Evolutionary conservation across 108 stramenopile genomes (phyloP), one percentile per base, ranked within the genome.

Genomic region (Ochromonas danica): DNA sequence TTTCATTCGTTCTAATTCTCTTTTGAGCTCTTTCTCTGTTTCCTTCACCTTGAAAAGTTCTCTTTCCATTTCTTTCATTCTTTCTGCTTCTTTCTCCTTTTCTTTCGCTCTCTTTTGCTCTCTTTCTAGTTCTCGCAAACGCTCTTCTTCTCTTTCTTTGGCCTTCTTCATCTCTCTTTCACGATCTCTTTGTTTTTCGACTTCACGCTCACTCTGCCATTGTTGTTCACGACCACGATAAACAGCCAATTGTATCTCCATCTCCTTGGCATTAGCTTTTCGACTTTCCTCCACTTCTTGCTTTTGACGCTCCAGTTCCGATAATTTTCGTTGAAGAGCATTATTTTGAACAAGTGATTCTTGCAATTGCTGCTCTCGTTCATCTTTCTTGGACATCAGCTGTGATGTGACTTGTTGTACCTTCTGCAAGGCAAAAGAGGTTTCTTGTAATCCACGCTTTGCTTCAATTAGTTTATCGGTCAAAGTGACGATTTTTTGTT

Each of bases 281-380:
- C n/a, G n/a, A n/a, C n/a, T n/a, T n/a, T 51, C 45, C 6, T 51
- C 45, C 22, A 51, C 45, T 51, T 6, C 45, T 14, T 51, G 25
- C 6, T 3, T 33, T 28, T 67, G 17, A 3, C 6, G 6, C 31
- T 67, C 63, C 31, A 67, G 31, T 36, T 67, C 63, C 17, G 30
- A 6, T 28, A 67, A 14, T 36, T 67, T 67, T 6, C 17, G 63
- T 25, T 67, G 14, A 36, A 14, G 25, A 36, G 25, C 25, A 10
- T 25, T 6, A 36, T 67, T 67, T 22, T 22, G 31, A 6, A 14
- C 63, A 6, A 67, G 31, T 10, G 63, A 3, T 67, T 67, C 10
- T 36, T 67, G 63, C 31, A 67, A 36, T 36, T 67, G 63, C 17
- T 35, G 3, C 25, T 67, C 63, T 67, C 63, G 63, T 67, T 67